phyloP scores from a whole-genome alignment of 768 basidiomycete species.

The Psilocybe azurescens region DNA sequence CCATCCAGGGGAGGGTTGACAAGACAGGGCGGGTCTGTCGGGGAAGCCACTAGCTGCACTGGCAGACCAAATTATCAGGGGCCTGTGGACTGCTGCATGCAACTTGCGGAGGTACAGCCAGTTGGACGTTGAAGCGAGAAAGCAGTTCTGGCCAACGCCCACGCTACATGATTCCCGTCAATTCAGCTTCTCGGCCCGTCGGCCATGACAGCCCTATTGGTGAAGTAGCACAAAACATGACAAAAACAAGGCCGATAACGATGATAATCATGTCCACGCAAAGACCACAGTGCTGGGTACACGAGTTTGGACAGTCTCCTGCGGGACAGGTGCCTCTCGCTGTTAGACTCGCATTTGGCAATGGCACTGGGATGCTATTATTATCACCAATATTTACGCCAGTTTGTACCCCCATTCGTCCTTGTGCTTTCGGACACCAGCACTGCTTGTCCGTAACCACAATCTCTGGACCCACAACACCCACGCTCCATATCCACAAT shows the following conservation, averaged over 20 bases:
- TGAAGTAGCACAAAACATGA: not conserved
- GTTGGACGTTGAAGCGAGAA: not conserved
- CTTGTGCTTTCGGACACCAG: not conserved
- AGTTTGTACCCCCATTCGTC: not conserved
- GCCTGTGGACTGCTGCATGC: slow-evolving; percentile 9
- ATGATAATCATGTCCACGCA: not conserved
- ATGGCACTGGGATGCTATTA: not conserved
- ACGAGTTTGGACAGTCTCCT: not conserved
- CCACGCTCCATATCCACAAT: not conserved
- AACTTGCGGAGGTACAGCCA: not conserved
- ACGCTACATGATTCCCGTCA: slow-evolving; percentile 3
- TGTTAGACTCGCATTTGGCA: not conserved
- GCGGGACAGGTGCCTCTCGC: not conserved
- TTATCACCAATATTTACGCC: not conserved
- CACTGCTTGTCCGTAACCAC: not conserved
- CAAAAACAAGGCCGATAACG: not conserved
- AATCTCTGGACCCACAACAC: not conserved
- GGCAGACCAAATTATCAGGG: slow-evolving; percentile 6
- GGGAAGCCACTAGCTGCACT: slow-evolving; percentile 1
- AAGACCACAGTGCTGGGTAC: not conserved
- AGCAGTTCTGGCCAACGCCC: not conserved
- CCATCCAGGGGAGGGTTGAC: slow-evolving; percentile 31
- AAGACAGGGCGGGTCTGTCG: slow-evolving; percentile 2
- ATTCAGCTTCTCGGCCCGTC: slow-evolving; percentile 2
- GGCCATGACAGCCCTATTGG: not conserved